A percentile compares a stretch with the other conserved stretches of the same genome.
Conservation (phyloP, 2,329 filamentous ascomycete genomes). For the Penicillium sp. region DNA sequence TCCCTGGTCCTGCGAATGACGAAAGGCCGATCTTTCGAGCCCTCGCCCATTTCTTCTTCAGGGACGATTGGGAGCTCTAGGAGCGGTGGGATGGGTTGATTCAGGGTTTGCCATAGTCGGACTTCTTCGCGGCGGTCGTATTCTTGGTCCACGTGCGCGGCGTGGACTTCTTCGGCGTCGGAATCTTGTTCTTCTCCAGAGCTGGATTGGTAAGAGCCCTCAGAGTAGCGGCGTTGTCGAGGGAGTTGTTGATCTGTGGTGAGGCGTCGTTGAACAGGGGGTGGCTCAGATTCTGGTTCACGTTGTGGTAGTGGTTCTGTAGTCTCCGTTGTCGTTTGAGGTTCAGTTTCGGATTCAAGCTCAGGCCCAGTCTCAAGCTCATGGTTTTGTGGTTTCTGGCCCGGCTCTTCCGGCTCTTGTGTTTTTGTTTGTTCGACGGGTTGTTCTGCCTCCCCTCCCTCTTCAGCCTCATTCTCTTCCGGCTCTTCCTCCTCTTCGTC, state of each 20-base stretch:
- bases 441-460: too few relatives aligned
- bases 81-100: conserved; percentile 18
- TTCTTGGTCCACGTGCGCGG: conserved; percentile 50
- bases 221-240: neutral
- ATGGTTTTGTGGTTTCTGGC: neutral
- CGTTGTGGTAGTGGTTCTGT: neutral
- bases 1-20: conserved; percentile 34
- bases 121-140: conserved; percentile 47
- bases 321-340: neutral
- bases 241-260: neutral
- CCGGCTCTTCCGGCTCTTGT: neutral
- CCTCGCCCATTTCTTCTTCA: conserved; percentile 18
- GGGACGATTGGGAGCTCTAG: conserved; percentile 18
- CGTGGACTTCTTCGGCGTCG: conserved; percentile 43
- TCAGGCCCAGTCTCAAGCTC: neutral
- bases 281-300: neutral
- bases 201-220: neutral
- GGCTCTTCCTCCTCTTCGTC: conserved; percentile 4
- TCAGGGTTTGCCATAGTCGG: conserved; percentile 46
- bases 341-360: neutral
- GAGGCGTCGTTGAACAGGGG: neutral
- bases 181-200: conserved; percentile 16
- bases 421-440: neutral
- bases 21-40: conserved; percentile 15
- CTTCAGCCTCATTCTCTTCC: too few relatives aligned